Evolutionary conservation across 169 alveolate genomes (phyloP).

Genomic region (Plasmodium chabaudi): DNA sequence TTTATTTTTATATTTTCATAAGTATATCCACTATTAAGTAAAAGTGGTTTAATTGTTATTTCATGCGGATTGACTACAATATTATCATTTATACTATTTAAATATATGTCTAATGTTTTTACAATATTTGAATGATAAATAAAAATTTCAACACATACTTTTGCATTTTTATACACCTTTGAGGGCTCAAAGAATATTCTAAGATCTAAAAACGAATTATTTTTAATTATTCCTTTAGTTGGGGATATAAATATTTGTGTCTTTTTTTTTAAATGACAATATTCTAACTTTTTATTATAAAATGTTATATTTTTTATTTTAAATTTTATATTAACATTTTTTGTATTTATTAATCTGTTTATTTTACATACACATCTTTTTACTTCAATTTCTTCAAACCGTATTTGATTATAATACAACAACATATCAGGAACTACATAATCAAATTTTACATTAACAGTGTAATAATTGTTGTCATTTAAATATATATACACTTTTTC

Average conservation of each 20-base stretch:
- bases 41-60: conserved; percentile 28
- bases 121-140: conserved; percentile 46
- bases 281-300: conserved; percentile 65
- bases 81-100: conserved; percentile 40
- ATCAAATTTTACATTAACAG: conserved; percentile 28
- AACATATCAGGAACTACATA: conserved; percentile 52
- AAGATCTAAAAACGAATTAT: conserved; percentile 49
- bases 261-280: conserved; percentile 52
- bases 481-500: conserved; percentile 43
- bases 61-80: conserved; percentile 31
- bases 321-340: conserved; percentile 52
- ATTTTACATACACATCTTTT: conserved; percentile 50
- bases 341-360: conserved; percentile 62
- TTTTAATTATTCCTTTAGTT: conserved; percentile 51
- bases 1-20: conserved; percentile 37
- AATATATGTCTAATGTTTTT: conserved; percentile 37
- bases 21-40: conserved; percentile 42
- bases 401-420: conserved; percentile 37
- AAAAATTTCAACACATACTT: conserved; percentile 36
- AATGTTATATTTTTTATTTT: conserved; percentile 61
- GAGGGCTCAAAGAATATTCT: conserved; percentile 67
- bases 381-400: conserved; percentile 42
- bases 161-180: conserved; percentile 53
- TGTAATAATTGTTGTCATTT: conserved; percentile 57
- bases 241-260: conserved; percentile 46